These are phyloP conservation scores for Pleurotus citrinopileatus DNA, from an alignment of 768 basidiomycete genomes.

Conservation along the genomic window DNA sequence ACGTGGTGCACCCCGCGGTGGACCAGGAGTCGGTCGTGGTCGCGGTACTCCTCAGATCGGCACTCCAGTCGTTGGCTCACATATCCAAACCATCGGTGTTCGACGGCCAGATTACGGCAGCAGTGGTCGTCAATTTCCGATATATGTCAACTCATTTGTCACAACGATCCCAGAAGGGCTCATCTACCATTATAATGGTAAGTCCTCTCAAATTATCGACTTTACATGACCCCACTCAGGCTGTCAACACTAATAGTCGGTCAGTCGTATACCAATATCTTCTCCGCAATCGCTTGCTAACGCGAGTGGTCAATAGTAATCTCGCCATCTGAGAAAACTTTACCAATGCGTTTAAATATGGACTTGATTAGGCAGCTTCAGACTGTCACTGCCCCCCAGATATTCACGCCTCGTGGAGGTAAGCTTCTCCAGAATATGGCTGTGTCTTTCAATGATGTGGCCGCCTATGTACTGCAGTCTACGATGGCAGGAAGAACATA, in stretches of 20 bases:
- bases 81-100: slow-evolving; percentile 60
- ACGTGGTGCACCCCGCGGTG: slow-evolving; percentile 21
- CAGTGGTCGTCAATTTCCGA: slow-evolving; percentile 40
- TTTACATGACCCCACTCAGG: not conserved
- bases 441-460: not conserved
- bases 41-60: slow-evolving; percentile 17
- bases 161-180: slow-evolving; percentile 57
- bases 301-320: slow-evolving; percentile 42
- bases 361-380: slow-evolving; percentile 68
- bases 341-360: slow-evolving; percentile 68
- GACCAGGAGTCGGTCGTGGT: slow-evolving; percentile 22
- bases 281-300: not conserved
- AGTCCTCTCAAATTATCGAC: slow-evolving; percentile 22
- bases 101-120: slow-evolving; percentile 63
- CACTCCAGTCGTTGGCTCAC: slow-evolving; percentile 28
- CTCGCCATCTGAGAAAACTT: slow-evolving; percentile 61
- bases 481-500: slow-evolving; percentile 78
- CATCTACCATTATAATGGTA: slow-evolving; percentile 81
- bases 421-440: not conserved
- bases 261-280: slow-evolving; percentile 24
- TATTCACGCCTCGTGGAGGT: slow-evolving; percentile 61
- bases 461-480: slow-evolving; percentile 51
- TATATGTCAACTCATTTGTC: slow-evolving; percentile 61
- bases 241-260: slow-evolving; percentile 31
- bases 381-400: slow-evolving; percentile 47